Evolutionary conservation across 2,329 filamentous ascomycete species (phyloP).

Genomic region (Diaporthe sp.): DNA sequence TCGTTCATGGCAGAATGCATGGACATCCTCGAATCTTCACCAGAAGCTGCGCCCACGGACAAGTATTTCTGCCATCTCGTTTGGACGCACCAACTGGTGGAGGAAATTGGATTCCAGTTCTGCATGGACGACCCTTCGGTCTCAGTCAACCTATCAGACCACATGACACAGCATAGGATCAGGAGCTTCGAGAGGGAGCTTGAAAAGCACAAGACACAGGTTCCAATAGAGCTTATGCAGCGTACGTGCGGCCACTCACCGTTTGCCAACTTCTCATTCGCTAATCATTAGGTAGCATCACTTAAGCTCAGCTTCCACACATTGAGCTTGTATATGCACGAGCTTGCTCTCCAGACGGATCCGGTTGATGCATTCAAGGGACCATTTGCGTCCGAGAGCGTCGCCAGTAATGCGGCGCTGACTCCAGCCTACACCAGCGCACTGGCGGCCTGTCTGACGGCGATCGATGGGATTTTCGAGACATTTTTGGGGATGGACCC

Average conservation of each 20-base stretch:
- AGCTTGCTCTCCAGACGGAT: slow-evolving; percentile 78
- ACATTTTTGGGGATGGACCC: slow-evolving; percentile 73
- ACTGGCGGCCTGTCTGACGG: slow-evolving; percentile 74
- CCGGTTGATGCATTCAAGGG: slow-evolving; percentile 66
- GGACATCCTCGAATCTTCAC: slow-evolving; percentile 65
- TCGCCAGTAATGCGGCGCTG: slow-evolving; percentile 53
- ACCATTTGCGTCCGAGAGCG: slow-evolving; percentile 59
- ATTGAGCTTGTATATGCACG: slow-evolving; percentile 80
- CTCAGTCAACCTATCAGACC: slow-evolving; percentile 68
- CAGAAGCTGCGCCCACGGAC: slow-evolving; percentile 69
- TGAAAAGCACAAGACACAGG: slow-evolving; percentile 68
- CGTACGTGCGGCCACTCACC: slow-evolving; percentile 59
- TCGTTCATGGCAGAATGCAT: slow-evolving; percentile 72
- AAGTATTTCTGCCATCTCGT: slow-evolving; percentile 70
- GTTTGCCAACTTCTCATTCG: neutral
- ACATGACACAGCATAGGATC: slow-evolving; percentile 73
- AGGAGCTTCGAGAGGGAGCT: slow-evolving; percentile 75
- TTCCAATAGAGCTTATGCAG: slow-evolving; percentile 65
- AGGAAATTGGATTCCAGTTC: slow-evolving; percentile 77
- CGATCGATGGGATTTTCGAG: slow-evolving; percentile 76
- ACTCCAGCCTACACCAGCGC: slow-evolving; percentile 75
- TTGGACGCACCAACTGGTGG: slow-evolving; percentile 72
- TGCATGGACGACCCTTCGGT: slow-evolving; percentile 73
- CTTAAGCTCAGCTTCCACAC: slow-evolving; percentile 74
- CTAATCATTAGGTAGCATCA: slow-evolving; percentile 60